phyloP scores from a whole-genome alignment of 495 filamentous ascomycete genomes.

The Glonium stellatum region DNA sequence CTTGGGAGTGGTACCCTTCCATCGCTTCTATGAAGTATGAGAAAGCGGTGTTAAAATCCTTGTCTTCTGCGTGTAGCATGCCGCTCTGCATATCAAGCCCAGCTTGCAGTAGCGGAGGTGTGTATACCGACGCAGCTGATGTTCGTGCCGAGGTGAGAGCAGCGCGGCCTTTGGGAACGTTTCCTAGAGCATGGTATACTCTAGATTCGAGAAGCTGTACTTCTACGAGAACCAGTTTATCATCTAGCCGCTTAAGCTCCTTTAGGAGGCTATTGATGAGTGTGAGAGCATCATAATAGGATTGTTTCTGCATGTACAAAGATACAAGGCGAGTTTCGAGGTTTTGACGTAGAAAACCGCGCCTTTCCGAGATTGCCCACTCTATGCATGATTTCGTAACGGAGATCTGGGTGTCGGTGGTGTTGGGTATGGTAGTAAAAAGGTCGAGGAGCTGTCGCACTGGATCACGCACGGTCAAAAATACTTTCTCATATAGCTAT shows the following conservation, averaged over 20 bases:
- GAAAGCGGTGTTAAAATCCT: slow-evolving; percentile 96
- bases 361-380: slow-evolving; percentile 89
- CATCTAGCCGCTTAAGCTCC: slow-evolving; percentile 94
- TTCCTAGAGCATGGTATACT: slow-evolving; percentile 95
- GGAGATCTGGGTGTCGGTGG: slow-evolving; percentile 81
- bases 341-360: slow-evolving; percentile 93
- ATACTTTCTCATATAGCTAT: neutral
- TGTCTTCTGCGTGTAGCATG: slow-evolving; percentile 96
- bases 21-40: slow-evolving; percentile 99
- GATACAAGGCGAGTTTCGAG: slow-evolving; percentile 91
- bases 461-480: slow-evolving; percentile 34
- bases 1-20: slow-evolving; percentile 91
- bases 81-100: slow-evolving; percentile 98
- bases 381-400: slow-evolving; percentile 98
- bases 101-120: slow-evolving; percentile 88
- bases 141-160: slow-evolving; percentile 91
- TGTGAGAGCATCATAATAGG: slow-evolving; percentile 92
- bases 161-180: slow-evolving; percentile 91
- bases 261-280: slow-evolving; percentile 92
- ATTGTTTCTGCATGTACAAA: slow-evolving; percentile 91
- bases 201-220: slow-evolving; percentile 95
- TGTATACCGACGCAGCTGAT: slow-evolving; percentile 93
- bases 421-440: slow-evolving; percentile 87
- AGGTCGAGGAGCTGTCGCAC: slow-evolving; percentile 96
- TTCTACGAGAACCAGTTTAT: slow-evolving; percentile 98